A percentile compares a stretch with the other conserved stretches of the same genome.
These are phyloP conservation scores for Blastocystis sp. DNA, from an alignment of 352 stramenopile genomes.

Conservation along the genomic window DNA sequence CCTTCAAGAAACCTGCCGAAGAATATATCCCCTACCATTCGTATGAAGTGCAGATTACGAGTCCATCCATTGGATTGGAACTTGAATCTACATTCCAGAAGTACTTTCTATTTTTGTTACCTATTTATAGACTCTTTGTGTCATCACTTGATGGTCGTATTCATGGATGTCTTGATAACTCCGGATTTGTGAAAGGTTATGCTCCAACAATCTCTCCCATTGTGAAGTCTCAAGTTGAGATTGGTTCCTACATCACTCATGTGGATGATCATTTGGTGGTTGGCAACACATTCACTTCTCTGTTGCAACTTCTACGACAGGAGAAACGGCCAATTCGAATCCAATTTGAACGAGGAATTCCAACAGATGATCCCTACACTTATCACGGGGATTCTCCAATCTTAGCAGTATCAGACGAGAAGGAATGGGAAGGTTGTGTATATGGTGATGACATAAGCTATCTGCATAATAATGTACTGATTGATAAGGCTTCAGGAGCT, in stretches of 20 bases:
- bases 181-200: slow-evolving; percentile 1
- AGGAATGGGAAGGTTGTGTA: background rate
- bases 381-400: slow-evolving; percentile 30
- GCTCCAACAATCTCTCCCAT: background rate
- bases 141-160: slow-evolving; percentile 14
- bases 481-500: background rate
- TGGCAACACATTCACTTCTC: slow-evolving; percentile 39
- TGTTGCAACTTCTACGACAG: slow-evolving; percentile 24
- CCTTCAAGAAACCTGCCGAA: background rate
- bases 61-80: slow-evolving; percentile 1
- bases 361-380: slow-evolving; percentile 11
- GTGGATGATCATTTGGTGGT: slow-evolving; percentile 49
- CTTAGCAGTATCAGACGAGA: slow-evolving; percentile 2
- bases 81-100: slow-evolving; percentile 43
- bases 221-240: background rate
- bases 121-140: slow-evolving; percentile 2
- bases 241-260: slow-evolving; percentile 35
- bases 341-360: slow-evolving; percentile 12
- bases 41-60: background rate
- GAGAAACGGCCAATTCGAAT: slow-evolving; percentile 21
- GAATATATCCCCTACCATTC: background rate
- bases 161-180: slow-evolving; percentile 43
- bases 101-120: background rate
- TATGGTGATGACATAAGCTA: background rate
- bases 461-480: background rate